Conservation (phyloP, 805 yeast genomes). For the Sugiyamaella qingdaonensis region DNA sequence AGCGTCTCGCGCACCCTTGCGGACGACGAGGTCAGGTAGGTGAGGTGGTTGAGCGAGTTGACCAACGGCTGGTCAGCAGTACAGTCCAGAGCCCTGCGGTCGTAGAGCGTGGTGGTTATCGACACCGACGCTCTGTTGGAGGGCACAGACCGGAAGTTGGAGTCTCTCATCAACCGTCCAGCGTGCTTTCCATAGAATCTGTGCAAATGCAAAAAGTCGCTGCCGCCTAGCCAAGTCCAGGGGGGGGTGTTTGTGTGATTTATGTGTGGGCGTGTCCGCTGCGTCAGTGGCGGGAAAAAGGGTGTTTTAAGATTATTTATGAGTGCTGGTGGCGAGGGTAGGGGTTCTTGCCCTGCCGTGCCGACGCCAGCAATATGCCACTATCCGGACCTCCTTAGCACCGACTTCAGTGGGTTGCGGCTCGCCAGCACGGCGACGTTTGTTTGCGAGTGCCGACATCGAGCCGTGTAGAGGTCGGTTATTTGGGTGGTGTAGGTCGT, state of each 20-base stretch:
- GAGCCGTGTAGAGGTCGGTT: too few species aligned
- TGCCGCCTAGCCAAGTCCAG: too few species aligned
- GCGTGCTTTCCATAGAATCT: neutral
- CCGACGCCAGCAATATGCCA: too few species aligned
- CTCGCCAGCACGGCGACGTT: too few species aligned
- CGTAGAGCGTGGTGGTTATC: conserved; percentile 83
- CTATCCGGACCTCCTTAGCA: too few species aligned
- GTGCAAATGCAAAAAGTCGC: neutral
- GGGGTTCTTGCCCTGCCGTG: neutral
- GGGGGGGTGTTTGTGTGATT: too few species aligned
- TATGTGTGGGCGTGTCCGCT: neutral
- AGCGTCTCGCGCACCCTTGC: conserved; percentile 88
- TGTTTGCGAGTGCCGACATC: too few species aligned
- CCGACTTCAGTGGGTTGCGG: too few species aligned
- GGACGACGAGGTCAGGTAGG: conserved; percentile 79
- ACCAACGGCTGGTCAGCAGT: conserved; percentile 86
- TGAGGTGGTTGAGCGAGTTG: conserved; percentile 84
- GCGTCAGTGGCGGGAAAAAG: neutral
- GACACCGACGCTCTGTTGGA: conserved; percentile 89
- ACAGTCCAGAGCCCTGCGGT: conserved; percentile 87
- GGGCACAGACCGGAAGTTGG: conserved; percentile 74
- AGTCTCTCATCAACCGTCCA: conserved; percentile 65
- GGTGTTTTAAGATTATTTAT: neutral
- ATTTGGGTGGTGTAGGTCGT: too few species aligned
- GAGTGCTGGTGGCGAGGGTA: conserved; percentile 3